These are phyloP conservation scores for Russula foetens DNA, from an alignment of 768 basidiomycete species.

Conservation along the genomic window DNA sequence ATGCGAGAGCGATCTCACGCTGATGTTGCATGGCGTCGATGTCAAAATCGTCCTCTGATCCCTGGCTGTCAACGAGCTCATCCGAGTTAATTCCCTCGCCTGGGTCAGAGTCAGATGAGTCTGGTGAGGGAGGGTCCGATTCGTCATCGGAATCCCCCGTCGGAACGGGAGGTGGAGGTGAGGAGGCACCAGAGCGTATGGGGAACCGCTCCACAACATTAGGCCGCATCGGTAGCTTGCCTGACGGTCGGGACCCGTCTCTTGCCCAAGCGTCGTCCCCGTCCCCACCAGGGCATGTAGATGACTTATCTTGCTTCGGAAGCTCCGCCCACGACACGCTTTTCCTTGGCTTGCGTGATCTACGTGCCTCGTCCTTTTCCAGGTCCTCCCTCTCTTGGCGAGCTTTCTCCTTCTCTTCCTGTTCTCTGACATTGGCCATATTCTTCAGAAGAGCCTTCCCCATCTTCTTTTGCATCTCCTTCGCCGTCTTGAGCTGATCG, in stretches of 20 bases:
- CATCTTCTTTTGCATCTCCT: slow-evolving; percentile 69
- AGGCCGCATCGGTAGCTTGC: slow-evolving; percentile 51
- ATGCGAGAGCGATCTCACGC: slow-evolving; percentile 66
- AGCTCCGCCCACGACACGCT: slow-evolving; percentile 55
- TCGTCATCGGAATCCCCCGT: slow-evolving; percentile 63
- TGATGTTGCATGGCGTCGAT: slow-evolving; percentile 59
- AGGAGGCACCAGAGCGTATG: slow-evolving; percentile 20
- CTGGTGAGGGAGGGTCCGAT: slow-evolving; percentile 33
- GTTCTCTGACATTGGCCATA: slow-evolving; percentile 34
- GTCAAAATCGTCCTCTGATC: slow-evolving; percentile 47
- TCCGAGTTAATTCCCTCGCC: slow-evolving; percentile 24
- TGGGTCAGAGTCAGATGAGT: slow-evolving; percentile 28
- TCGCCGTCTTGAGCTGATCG: slow-evolving; percentile 31
- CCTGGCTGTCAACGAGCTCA: slow-evolving; percentile 29
- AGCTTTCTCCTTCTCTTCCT: slow-evolving; percentile 30
- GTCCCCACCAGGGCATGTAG: slow-evolving; percentile 36
- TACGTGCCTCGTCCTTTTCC: slow-evolving; percentile 24
- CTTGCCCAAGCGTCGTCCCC: no score
- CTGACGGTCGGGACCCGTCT: slow-evolving; percentile 35
- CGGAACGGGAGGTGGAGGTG: slow-evolving; percentile 18
- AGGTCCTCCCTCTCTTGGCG: slow-evolving; percentile 27
- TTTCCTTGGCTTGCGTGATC: slow-evolving; percentile 42
- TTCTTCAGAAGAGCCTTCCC: slow-evolving; percentile 54
- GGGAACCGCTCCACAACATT: slow-evolving; percentile 60
- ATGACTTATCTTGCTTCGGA: slow-evolving; percentile 23